Conservation (phyloP, 306 rosid species). For the Delonix regia region DNA sequence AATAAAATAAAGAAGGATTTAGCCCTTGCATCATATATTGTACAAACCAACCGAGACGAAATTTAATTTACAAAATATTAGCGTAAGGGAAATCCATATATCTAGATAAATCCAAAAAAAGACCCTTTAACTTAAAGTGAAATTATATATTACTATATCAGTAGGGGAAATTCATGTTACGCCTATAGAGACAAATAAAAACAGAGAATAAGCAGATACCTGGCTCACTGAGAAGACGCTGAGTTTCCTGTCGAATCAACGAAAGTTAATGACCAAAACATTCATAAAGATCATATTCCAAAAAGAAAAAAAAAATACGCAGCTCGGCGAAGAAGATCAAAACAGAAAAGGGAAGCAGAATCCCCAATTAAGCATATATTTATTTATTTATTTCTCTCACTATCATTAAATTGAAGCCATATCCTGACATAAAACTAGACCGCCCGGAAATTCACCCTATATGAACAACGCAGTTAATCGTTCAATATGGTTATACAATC, state of each 20-base stretch:
- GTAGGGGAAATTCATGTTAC: not conserved
- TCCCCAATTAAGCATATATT: not conserved
- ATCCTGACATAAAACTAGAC: not conserved
- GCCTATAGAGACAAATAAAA: not conserved
- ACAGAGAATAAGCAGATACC: conserved; percentile 49
- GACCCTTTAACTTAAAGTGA: not conserved
- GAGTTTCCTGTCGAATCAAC: conserved; percentile 73
- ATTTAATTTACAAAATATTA: not conserved
- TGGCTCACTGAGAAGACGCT: conserved; percentile 95
- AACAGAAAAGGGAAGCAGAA: not conserved
- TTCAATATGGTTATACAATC: not conserved
- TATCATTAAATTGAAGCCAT: not conserved
- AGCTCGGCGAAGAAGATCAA: conserved; percentile 25
- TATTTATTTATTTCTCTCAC: not conserved
- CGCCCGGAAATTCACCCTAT: not conserved
- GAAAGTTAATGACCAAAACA: conserved; percentile 23
- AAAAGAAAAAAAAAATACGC: conserved; percentile 36
- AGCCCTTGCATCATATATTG: conserved; percentile 4
- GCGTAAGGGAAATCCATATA: not conserved
- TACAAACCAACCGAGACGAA: not conserved
- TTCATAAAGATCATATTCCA: conserved; percentile 8
- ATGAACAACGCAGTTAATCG: not conserved
- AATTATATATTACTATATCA: conserved; percentile 1
- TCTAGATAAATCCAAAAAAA: not conserved
- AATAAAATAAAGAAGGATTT: conserved; percentile 5